Evolutionary conservation across 352 stramenopile genomes (phyloP), one percentile per base, ranked within the genome.

Genomic region (Phytophthora meadii): DNA sequence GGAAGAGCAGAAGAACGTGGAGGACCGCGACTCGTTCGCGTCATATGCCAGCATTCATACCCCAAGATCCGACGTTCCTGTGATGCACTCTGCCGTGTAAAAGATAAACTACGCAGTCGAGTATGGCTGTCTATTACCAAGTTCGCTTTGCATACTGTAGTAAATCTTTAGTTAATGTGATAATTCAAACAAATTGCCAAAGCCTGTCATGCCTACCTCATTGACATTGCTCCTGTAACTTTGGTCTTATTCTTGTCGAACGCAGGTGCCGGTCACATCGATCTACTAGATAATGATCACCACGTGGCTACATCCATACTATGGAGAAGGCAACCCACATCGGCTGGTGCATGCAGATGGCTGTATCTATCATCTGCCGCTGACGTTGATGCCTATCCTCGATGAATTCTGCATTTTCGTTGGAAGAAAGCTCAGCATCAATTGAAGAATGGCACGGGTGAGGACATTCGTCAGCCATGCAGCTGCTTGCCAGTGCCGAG

Each of bases 41-140:
- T 62, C 54, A 14, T 74, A 70, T 15, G 40, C 27, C 17, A 62
- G 50, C 24, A 48, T 70, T 22, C 41, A 22, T n/a, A 70, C 66
- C 8, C 66, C 66, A 9, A 65, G 53, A 9, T 45, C 47, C 5
- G 54, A 69, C 4, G 61, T 70, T 45, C 48, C 61, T 48, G 37
- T 74, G 7, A 50, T 56, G 60, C 25, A 57, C 37, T 62, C 57
- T 4, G 42, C 22, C 22, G 53, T 68, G 28, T 63, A 58, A 57
- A 37, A 6, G 44, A 24, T 32, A 19, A 22, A 15, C 3, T 10
- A 24, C 9, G 12, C 6, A 47, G 28, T 34, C 28, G 28, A 34
- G 8, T 10, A 36, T 36, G 30, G 30, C 7, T 10, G 30, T 36
- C 9, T 36, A 27, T 24, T n/a, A 48, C 10, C 17, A 30, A 48